These are phyloP conservation scores for Friedmanniomyces simplex DNA, from an alignment of 495 filamentous ascomycete species.

Conservation along the genomic window DNA sequence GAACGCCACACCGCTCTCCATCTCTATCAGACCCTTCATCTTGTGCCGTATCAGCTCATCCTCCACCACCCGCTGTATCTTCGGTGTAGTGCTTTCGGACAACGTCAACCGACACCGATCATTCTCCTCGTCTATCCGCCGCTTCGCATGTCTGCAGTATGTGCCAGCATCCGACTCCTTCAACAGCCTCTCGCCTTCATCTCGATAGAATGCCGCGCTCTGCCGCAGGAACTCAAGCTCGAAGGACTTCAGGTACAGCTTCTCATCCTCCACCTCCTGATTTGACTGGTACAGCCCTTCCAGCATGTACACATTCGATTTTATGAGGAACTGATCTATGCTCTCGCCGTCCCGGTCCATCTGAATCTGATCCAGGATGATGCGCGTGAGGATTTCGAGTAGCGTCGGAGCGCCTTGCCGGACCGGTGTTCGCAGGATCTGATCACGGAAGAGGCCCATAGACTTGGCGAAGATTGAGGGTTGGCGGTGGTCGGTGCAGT, in stretches of 20 bases:
- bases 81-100: constrained; percentile 54
- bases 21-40: constrained; percentile 68
- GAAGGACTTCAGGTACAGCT: constrained; percentile 75
- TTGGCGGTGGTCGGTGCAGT: constrained; percentile 56
- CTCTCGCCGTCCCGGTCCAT: constrained; percentile 87
- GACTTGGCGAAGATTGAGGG: constrained; percentile 72
- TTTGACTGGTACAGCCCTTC: constrained; percentile 79
- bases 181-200: constrained; percentile 62
- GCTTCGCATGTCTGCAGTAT: constrained; percentile 69
- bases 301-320: constrained; percentile 79
- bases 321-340: constrained; percentile 72
- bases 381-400: constrained; percentile 61
- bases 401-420: constrained; percentile 41
- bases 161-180: constrained; percentile 67
- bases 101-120: constrained; percentile 73
- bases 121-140: constrained; percentile 66
- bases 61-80: constrained; percentile 71
- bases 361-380: constrained; percentile 81
- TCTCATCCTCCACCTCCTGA: constrained; percentile 59
- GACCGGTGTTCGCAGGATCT: constrained; percentile 50
- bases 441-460: constrained; percentile 80
- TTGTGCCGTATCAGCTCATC: constrained; percentile 64
- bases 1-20: constrained; percentile 72
- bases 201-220: constrained; percentile 63
- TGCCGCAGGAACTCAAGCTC: constrained; percentile 64